Base-by-base conservation (phyloP, 2,329 filamentous ascomycete genomes). In the Ophiostoma novo-ulmi region DNA sequence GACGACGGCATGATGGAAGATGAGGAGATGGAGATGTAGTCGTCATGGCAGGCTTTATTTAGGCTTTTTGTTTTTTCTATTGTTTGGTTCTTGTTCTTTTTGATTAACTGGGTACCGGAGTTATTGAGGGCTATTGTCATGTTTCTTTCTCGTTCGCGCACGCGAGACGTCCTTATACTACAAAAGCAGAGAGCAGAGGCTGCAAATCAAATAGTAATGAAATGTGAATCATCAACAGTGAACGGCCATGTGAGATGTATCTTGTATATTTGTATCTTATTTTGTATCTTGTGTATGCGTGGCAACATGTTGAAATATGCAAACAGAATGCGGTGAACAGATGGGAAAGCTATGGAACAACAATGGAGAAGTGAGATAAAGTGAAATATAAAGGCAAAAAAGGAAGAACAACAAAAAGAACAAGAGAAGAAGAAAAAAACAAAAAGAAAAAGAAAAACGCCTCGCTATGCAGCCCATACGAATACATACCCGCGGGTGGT, bases 1-100 rank as follows among this genome's bases (percentile, higher is more conserved):
- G 78, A 79, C 70, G 78, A 79, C 65, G 73, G 52, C n/a, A 64
- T 73, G 75, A 76, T 76, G 70, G 76, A 78, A 67, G 78, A 79
- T 70, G 78, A 79, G 70, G 78, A 79, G 69, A 79, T 79, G 77
- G 77, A 76, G 66, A 77, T 79, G 74, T 76, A 78, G 73, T 76
- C 67, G 31, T 26, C 38, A 36, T 8, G 14, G 13, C 31, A 31
- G 31, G 31, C 31, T 31, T 31, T 31, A 31, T 31, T 1, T 3
- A 31, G 26, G 26, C 26, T 31, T 17, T 39, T 3, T 8, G 35
- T 55, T 3, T 39, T 39, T 10, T 10, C 38, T 39, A 39, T 39
- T 5, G 26, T 64, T 36, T 64, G 14, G 26, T 3, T 65, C 17
- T 39, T 39, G 1, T 36, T 20, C 2, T 38, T 64, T 64, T 13